Evolutionary conservation across 108 stramenopile species (phyloP).

Genomic region (Skeletonema marinoi): DNA sequence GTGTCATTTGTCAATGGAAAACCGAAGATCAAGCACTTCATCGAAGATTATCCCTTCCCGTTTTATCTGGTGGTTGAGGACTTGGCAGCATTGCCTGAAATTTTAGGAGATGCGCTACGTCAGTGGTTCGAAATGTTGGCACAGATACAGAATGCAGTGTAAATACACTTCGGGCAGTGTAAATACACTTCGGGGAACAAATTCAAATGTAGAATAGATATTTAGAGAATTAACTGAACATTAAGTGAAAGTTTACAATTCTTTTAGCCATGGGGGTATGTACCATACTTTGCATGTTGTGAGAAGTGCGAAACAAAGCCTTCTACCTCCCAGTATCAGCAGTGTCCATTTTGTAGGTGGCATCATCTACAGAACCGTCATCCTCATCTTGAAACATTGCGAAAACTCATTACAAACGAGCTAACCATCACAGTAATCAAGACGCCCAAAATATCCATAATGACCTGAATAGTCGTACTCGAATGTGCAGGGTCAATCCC

Average conservation of each 20-base stretch:
- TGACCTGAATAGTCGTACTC: slow-evolving; percentile 88
- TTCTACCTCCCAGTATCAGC: neutral
- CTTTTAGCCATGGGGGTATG: neutral
- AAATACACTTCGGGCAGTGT: neutral
- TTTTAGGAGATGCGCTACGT: slow-evolving; percentile 92
- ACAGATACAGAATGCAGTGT: slow-evolving; percentile 48
- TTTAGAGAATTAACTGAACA: neutral
- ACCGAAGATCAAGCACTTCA: slow-evolving; percentile 89
- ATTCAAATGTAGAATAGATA: neutral
- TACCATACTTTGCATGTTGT: too few relatives aligned
- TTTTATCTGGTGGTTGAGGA: slow-evolving; percentile 95
- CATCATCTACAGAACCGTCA: neutral
- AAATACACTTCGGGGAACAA: too few relatives aligned
- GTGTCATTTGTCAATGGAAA: slow-evolving; percentile 93
- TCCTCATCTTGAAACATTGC: slow-evolving; percentile 27
- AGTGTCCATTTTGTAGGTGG: neutral
- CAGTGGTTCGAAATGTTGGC: slow-evolving; percentile 98
- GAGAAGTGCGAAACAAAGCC: neutral
- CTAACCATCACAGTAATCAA: slow-evolving; percentile 72
- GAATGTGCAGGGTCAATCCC: slow-evolving; percentile 91
- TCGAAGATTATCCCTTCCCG: slow-evolving; percentile 98
- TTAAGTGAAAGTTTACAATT: neutral
- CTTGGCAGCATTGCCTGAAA: slow-evolving; percentile 90
- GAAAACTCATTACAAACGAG: slow-evolving; percentile 43
- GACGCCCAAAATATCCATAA: slow-evolving; percentile 94